These are phyloP conservation scores for Exophiala oligosperma DNA, from an alignment of 2,329 filamentous ascomycete species.

Conservation along the genomic window DNA sequence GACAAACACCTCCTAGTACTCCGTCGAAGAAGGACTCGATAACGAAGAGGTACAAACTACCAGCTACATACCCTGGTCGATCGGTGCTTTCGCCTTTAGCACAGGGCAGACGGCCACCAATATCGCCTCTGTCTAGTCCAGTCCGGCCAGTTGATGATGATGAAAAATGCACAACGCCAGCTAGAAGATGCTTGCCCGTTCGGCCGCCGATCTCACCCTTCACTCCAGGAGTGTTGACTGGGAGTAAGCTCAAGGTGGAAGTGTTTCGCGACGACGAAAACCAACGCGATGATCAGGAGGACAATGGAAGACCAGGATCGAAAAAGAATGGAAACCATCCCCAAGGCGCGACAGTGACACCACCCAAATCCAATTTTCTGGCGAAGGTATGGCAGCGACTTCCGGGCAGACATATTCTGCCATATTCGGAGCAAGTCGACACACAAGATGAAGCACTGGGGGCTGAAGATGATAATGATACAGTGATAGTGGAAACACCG, in stretches of 20 bases:
- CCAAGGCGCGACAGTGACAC: not conserved
- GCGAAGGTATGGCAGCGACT: slow-evolving; percentile 13
- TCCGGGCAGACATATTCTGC: slow-evolving; percentile 3
- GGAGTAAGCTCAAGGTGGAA: slow-evolving; percentile 13
- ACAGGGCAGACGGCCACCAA: slow-evolving; percentile 17
- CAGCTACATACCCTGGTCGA: slow-evolving; percentile 7
- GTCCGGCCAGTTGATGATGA: slow-evolving; percentile 9
- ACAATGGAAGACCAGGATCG: not conserved
- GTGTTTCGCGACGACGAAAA: not conserved
- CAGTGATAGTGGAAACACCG: slow-evolving; percentile 19
- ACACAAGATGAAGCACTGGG: not conserved
- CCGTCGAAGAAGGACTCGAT: slow-evolving; percentile 3
- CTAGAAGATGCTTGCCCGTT: slow-evolving; percentile 6
- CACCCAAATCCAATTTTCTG: slow-evolving; percentile 8
- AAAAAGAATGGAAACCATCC: not conserved
- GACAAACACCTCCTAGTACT: not conserved
- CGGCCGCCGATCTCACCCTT: slow-evolving; percentile 18
- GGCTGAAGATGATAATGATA: slow-evolving; percentile 4
- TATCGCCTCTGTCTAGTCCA: slow-evolving; percentile 23
- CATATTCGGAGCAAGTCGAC: not conserved
- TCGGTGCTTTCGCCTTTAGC: slow-evolving; percentile 21
- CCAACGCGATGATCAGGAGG: not conserved
- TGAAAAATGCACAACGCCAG: not conserved
- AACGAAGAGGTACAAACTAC: slow-evolving; percentile 4
- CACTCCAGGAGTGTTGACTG: slow-evolving; percentile 13